Evolutionary conservation across 116 monocot genomes (phyloP).

Genomic region (Papilionanthe hybrid): DNA sequence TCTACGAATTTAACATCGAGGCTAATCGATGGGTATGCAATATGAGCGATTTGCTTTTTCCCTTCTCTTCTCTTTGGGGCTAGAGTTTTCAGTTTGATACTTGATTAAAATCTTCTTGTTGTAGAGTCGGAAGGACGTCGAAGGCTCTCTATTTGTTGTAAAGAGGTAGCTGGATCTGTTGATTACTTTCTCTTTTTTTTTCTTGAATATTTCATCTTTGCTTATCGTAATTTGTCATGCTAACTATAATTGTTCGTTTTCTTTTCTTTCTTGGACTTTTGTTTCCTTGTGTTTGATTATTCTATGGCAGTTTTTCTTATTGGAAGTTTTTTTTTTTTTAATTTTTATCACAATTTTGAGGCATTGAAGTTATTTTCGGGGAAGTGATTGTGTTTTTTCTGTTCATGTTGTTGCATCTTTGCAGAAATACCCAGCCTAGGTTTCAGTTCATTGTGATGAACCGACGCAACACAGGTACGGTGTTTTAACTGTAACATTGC

Average conservation of each 20-base stretch:
- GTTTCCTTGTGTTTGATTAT: background rate
- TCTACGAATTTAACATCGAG: conserved; percentile 28
- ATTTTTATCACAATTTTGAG: background rate
- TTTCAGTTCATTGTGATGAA: conserved; percentile 99
- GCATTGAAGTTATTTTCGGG: background rate
- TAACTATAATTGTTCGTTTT: background rate
- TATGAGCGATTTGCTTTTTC: background rate
- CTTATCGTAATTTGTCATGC: background rate
- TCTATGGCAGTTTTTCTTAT: background rate
- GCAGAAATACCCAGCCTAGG: conserved; percentile 86
- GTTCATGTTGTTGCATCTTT: background rate
- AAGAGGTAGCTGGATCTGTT: conserved; percentile 55
- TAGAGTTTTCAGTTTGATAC: background rate
- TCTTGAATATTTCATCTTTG: background rate
- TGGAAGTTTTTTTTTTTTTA: background rate
- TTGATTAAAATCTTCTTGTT: conserved; percentile 1
- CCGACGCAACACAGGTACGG: conserved; percentile 78
- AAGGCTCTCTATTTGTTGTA: conserved; percentile 92
- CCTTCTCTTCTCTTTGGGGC: background rate
- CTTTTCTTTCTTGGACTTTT: background rate
- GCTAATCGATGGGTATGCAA: conserved; percentile 19
- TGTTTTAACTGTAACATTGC: background rate
- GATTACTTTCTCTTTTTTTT: background rate
- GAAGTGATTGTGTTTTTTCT: background rate
- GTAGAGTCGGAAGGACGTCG: conserved; percentile 94